Conservation (phyloP, 176 grass and related monocot genomes). For the Zea mays region DNA sequence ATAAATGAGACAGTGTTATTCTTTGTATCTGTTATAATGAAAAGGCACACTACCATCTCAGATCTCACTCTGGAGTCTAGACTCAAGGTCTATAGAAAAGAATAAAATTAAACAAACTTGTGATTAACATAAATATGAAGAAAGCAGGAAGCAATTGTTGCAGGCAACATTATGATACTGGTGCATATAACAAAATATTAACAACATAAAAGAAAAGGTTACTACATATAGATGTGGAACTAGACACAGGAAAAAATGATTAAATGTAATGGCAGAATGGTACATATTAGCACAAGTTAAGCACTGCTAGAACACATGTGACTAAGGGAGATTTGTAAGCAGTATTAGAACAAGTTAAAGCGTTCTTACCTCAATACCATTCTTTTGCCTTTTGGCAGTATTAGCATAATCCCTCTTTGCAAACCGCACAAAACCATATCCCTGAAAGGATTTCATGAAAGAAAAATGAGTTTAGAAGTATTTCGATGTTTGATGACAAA, state of each 20-base stretch:
- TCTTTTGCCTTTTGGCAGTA: slow-evolving; percentile 58
- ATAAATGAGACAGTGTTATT: slow-evolving; percentile 28
- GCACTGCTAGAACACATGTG: slow-evolving; percentile 16
- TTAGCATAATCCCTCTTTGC: slow-evolving; percentile 58
- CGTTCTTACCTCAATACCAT: slow-evolving; percentile 58
- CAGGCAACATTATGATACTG: slow-evolving; percentile 11
- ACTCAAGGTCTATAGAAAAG: not conserved
- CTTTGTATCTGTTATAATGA: slow-evolving; percentile 8
- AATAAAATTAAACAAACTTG: slow-evolving; percentile 6
- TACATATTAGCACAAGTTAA: slow-evolving; percentile 28
- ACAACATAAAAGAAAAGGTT: not conserved
- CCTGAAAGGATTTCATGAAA: slow-evolving; percentile 51
- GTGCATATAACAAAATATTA: slow-evolving; percentile 1
- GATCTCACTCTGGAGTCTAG: slow-evolving; percentile 5
- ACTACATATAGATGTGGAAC: not conserved
- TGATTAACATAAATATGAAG: slow-evolving; percentile 2
- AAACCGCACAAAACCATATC: slow-evolving; percentile 84
- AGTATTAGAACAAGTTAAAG: slow-evolving; percentile 34
- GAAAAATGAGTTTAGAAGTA: not conserved
- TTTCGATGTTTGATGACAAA: not conserved
- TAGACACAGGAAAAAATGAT: not conserved
- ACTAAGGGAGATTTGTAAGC: slow-evolving; percentile 7
- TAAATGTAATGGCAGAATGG: not conserved
- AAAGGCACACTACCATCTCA: not conserved
- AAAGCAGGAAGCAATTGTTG: slow-evolving; percentile 2